Conservation (phyloP, 1,139 yeast species). For the Diutina ranongensis region DNA sequence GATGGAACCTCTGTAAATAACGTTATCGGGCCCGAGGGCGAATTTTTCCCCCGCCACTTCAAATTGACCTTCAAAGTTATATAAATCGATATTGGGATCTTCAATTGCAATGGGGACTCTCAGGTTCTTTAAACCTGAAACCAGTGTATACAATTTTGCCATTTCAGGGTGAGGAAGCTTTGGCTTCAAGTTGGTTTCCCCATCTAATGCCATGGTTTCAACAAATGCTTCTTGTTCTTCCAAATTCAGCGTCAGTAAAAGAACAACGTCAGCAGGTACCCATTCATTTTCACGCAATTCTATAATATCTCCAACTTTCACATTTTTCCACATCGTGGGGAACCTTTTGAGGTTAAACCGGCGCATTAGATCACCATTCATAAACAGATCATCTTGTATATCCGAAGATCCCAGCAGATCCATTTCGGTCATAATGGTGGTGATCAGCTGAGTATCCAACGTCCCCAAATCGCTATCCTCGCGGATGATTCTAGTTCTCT, state of each 20-base stretch:
- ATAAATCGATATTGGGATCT: conserved; percentile 84
- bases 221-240: conserved; percentile 61
- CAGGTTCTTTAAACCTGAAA: conserved; percentile 38
- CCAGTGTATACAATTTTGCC: conserved; percentile 36
- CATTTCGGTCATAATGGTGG: conserved; percentile 29
- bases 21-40: conserved; percentile 71
- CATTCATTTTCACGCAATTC: conserved; percentile 70
- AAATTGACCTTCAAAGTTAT: conserved; percentile 80
- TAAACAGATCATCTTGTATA: conserved; percentile 10
- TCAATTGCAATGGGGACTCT: conserved; percentile 56
- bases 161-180: conserved; percentile 57
- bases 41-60: conserved; percentile 19
- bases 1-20: conserved; percentile 80
- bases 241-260: conserved; percentile 46
- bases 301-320: conserved; percentile 78
- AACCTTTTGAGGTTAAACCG: conserved; percentile 24
- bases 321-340: conserved; percentile 53
- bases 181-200: conserved; percentile 85
- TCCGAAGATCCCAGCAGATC: conserved; percentile 5
- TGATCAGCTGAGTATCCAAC: conserved; percentile 27
- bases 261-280: conserved; percentile 82
- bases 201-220: conserved; percentile 96
- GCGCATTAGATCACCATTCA: conserved; percentile 17
- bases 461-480: conserved; percentile 18
- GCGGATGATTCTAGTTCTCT: conserved; percentile 32